Evolutionary conservation across 2,329 filamentous ascomycete species (phyloP).

Genomic region (Scedosporium boydii): DNA sequence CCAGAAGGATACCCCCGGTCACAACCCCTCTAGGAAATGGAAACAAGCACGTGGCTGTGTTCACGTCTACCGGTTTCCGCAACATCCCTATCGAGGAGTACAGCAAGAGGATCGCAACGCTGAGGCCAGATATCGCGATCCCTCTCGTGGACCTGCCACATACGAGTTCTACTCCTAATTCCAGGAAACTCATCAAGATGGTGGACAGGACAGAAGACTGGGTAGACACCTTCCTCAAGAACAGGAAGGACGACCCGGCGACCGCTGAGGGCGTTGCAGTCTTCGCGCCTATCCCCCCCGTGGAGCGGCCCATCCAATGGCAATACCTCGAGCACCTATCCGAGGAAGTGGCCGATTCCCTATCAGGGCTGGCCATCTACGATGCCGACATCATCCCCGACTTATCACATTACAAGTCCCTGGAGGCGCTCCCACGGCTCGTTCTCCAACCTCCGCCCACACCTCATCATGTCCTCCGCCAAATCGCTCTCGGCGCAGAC

Average conservation of each 20-base stretch:
- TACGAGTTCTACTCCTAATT: constrained; percentile 41
- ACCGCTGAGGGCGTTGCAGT: constrained; percentile 29
- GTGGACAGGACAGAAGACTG: constrained; percentile 77
- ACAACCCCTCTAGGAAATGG: constrained; percentile 61
- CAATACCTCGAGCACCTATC: constrained; percentile 68
- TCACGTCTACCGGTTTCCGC: constrained; percentile 80
- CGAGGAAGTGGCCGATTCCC: constrained; percentile 45
- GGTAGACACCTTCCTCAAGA: constrained; percentile 56
- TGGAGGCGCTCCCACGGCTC: constrained; percentile 60
- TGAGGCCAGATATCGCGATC: constrained; percentile 73
- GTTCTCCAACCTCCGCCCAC: constrained; percentile 60
- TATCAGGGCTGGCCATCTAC: constrained; percentile 72
- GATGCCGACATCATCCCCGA: constrained; percentile 60
- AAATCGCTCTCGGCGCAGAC: constrained; percentile 70
- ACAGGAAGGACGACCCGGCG: background rate
- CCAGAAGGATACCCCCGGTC: constrained; percentile 70
- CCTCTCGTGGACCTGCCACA: constrained; percentile 62
- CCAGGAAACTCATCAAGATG: constrained; percentile 74
- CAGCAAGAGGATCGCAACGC: constrained; percentile 48
- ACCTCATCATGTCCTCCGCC: constrained; percentile 69
- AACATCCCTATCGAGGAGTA: constrained; percentile 62
- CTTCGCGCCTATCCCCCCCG: constrained; percentile 62
- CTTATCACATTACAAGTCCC: constrained; percentile 41
- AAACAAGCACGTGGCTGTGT: constrained; percentile 61
- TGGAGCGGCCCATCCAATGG: constrained; percentile 65